Percentiles rank a stretch among this genome's conserved stretches.
phyloP scores from a whole-genome alignment of 73 alveolate species.

The Tetrahymena elliotti region DNA sequence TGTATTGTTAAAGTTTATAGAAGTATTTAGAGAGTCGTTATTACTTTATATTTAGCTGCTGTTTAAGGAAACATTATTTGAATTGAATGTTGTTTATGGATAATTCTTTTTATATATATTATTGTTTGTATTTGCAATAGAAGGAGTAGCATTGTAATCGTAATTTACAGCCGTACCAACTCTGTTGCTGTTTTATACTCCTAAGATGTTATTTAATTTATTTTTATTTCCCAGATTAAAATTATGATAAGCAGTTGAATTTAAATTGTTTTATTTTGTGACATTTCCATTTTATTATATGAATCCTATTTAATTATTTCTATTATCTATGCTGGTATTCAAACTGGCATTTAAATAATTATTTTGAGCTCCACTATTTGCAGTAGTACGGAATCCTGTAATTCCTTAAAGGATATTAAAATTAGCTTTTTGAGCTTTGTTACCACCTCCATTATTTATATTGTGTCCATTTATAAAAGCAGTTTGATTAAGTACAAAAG shows the following conservation, averaged over 20 bases:
- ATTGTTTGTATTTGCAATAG: background rate
- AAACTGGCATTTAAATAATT: background rate
- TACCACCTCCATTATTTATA: background rate
- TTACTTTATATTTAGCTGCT: background rate
- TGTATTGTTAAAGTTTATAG: background rate
- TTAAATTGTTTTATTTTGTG: background rate
- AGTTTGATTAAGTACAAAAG: background rate
- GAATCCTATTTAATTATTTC: background rate
- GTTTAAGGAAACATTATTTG: background rate
- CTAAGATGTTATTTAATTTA: background rate
- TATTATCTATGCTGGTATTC: background rate
- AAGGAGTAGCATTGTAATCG: background rate
- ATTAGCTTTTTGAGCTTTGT: background rate
- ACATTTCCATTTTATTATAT: background rate
- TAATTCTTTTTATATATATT: background rate
- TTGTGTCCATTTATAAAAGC: background rate
- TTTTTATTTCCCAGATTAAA: background rate
- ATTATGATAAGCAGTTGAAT: background rate
- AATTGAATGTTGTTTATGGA: background rate
- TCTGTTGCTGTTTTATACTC: background rate
- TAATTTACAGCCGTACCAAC: background rate
- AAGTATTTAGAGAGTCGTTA: background rate
- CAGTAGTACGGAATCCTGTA: background rate
- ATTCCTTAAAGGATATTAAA: background rate
- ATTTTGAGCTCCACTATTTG: background rate